Evolutionary conservation across 352 stramenopile species (phyloP).

Genomic region (Sclerospora graminicola): DNA sequence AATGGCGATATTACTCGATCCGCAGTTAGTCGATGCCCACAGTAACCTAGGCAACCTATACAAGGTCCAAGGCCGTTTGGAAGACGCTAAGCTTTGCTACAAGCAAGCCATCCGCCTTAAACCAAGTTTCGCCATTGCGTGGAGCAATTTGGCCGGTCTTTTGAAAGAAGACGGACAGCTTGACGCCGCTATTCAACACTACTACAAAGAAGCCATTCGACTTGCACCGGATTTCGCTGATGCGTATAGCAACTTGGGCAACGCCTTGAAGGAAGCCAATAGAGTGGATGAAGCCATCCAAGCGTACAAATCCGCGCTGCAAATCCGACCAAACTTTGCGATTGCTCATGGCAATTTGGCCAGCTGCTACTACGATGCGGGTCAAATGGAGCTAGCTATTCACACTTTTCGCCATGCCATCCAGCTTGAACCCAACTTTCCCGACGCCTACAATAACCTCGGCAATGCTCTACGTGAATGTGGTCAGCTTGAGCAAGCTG

Average conservation of each 20-base stretch:
- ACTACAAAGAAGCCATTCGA: constrained; percentile 77
- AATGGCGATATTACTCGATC: constrained; percentile 86
- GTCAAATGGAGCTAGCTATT: constrained; percentile 77
- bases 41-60: constrained; percentile 92
- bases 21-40: constrained; percentile 87
- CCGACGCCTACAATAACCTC: constrained; percentile 91
- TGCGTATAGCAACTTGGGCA: constrained; percentile 80
- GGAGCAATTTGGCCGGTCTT: constrained; percentile 87
- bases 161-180: constrained; percentile 87
- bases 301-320: constrained; percentile 80
- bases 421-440: constrained; percentile 88
- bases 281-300: constrained; percentile 62
- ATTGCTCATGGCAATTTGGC: constrained; percentile 89
- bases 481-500: constrained; percentile 65
- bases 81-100: constrained; percentile 88
- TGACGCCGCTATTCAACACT: constrained; percentile 75
- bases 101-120: constrained; percentile 84
- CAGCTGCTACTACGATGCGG: constrained; percentile 84
- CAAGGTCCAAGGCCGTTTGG: constrained; percentile 77
- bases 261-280: constrained; percentile 72
- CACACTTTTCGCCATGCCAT: constrained; percentile 87
- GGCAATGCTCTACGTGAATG: constrained; percentile 87
- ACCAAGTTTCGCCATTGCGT: constrained; percentile 87
- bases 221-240: constrained; percentile 80
- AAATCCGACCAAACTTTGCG: constrained; percentile 83